Evolutionary conservation across 2,329 filamentous ascomycete genomes (phyloP), one percentile per base, ranked within the genome.

Genomic region (Gyromitra esculenta): DNA sequence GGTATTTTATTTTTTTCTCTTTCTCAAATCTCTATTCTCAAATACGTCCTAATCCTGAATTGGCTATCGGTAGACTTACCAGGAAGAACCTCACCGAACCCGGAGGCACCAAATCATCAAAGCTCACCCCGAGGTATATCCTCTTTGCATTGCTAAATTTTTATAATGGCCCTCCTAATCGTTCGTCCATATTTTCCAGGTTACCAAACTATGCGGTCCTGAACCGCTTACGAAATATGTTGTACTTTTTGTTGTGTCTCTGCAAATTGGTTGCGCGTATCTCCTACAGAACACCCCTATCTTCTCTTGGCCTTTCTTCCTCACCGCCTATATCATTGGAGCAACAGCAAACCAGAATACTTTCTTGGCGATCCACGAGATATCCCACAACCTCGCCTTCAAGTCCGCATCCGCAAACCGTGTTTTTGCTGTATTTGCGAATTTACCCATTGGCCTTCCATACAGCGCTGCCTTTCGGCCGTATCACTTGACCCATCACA

Each of bases 401-500:
- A 90, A 89, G 80, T 94, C 90, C 35, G 88, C 92, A 0, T 83
- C 90, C 54, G 91, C 90, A 77, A 99, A 99, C 85, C 88, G 96
- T 21, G 83, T 97, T 67, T 88, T 98, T 79, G 96, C 96, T 79
- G 92, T 99, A 77, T 89, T 97, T 83, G 96, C 96, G 77, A 99
- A 99, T 84, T 86, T 99, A 60, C 96, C 96, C 62, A 99, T 99
- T 83, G 96, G 93, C 60, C 88, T 98, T 68, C 96, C 96, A 4
- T 99, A 99, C 83, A 97, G 93, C 83, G 96, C 96, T 79, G 95
- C 94, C 0, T 99, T 99, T 86, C 88, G 96, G 88, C 96, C 96
- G 3, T 99, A 99, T 86, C 96, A 99, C 83, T 90, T 99, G 52
- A 99, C 96, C 1, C 96, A 99, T 85, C 96, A 99, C 89, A 99